These are phyloP conservation scores for Podospora pseudocomata DNA, from an alignment of 495 filamentous ascomycete genomes.

Conservation along the genomic window DNA sequence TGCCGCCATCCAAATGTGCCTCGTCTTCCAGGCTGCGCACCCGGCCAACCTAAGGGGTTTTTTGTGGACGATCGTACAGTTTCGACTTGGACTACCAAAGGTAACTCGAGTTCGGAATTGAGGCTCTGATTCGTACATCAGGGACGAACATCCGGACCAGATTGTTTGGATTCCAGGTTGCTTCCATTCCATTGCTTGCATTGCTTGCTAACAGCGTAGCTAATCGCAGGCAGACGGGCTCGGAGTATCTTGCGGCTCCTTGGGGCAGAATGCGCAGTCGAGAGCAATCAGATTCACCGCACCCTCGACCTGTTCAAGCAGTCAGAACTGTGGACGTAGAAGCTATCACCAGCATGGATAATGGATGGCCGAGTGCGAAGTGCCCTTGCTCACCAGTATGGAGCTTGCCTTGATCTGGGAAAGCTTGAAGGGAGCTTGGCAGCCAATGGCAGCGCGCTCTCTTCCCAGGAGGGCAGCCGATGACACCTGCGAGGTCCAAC, in stretches of 20 bases:
- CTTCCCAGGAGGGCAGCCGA: background rate
- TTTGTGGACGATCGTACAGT: background rate
- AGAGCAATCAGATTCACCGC: background rate
- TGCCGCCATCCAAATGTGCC: background rate
- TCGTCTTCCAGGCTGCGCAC: background rate
- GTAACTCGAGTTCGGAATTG: background rate
- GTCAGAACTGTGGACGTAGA: background rate
- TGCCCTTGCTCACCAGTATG: background rate
- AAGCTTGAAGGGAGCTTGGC: slow-evolving; percentile 4
- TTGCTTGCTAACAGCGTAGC: background rate
- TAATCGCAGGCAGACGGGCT: background rate
- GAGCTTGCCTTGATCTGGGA: background rate
- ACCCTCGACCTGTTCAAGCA: background rate
- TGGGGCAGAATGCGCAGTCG: background rate
- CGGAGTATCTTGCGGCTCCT: background rate
- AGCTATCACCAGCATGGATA: background rate
- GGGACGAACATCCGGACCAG: background rate
- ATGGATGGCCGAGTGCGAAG: background rate
- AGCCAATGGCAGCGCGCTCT: background rate
- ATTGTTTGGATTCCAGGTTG: too few species aligned
- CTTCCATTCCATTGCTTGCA: too few species aligned
- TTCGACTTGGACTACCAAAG: background rate
- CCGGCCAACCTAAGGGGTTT: background rate
- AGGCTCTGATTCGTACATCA: background rate
- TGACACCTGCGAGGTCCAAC: background rate